Evolutionary conservation across 2,329 filamentous ascomycete genomes (phyloP).

Genomic region (Aspergillus pseudoglaucus): DNA sequence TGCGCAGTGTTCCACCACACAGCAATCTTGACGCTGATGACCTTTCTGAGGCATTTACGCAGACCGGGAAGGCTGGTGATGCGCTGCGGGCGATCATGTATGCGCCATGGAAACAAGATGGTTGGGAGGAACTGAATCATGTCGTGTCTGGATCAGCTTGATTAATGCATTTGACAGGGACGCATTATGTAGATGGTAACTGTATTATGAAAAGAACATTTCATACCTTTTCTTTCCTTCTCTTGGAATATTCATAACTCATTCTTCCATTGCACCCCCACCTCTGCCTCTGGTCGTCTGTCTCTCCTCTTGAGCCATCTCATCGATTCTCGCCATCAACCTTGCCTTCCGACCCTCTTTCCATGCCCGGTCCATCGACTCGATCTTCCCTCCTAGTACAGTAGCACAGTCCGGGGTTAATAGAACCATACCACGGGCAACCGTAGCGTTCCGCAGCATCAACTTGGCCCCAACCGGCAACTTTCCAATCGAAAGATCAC

Average conservation of each 20-base stretch:
- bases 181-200: slow-evolving; percentile 1
- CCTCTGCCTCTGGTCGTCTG: slow-evolving; percentile 23
- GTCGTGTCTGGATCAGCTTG: slow-evolving; percentile 20
- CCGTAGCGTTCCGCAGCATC: slow-evolving; percentile 57
- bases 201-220: background rate
- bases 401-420: slow-evolving; percentile 62
- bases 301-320: slow-evolving; percentile 9
- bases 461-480: slow-evolving; percentile 76
- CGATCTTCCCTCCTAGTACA: slow-evolving; percentile 84
- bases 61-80: slow-evolving; percentile 64
- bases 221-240: background rate
- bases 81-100: slow-evolving; percentile 71
- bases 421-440: slow-evolving; percentile 71
- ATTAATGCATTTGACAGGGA: background rate
- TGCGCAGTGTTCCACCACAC: slow-evolving; percentile 64
- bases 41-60: slow-evolving; percentile 66
- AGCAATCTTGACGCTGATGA: slow-evolving; percentile 63
- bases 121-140: slow-evolving; percentile 52
- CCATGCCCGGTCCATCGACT: slow-evolving; percentile 74
- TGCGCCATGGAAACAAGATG: slow-evolving; percentile 67
- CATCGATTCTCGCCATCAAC: slow-evolving; percentile 56
- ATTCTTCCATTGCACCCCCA: slow-evolving; percentile 17
- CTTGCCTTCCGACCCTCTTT: slow-evolving; percentile 61
- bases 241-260: background rate
- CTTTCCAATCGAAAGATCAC: slow-evolving; percentile 54